Evolutionary conservation across 2,329 filamentous ascomycete genomes (phyloP).

Genomic region (Leptographium flavum): DNA sequence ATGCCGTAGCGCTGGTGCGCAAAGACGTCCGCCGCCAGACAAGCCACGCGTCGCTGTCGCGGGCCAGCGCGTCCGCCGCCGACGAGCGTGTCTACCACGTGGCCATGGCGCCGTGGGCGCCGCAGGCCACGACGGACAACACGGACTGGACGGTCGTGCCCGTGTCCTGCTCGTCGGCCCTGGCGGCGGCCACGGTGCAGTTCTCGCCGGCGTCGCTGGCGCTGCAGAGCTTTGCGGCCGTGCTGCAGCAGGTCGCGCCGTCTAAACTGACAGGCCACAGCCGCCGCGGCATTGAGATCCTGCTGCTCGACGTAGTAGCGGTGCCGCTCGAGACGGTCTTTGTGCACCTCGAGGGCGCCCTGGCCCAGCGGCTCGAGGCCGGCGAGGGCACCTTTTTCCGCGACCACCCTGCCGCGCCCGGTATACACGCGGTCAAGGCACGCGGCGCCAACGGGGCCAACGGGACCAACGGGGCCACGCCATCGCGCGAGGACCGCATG

Average conservation of each 20-base stretch:
- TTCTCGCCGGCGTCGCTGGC: conserved; percentile 59
- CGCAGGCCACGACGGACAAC: conserved; percentile 41
- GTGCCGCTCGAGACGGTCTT: conserved; percentile 73
- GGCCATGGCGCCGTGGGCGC: conserved; percentile 61
- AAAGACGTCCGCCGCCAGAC: too few species aligned
- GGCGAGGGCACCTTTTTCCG: conserved; percentile 72
- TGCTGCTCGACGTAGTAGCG: conserved; percentile 67
- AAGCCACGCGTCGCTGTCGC: not conserved
- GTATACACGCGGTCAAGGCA: conserved; percentile 18
- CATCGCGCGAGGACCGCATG: conserved; percentile 40
- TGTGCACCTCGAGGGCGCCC: conserved; percentile 69
- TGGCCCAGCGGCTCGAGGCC: conserved; percentile 66
- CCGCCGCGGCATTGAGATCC: conserved; percentile 68
- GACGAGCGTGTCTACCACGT: conserved; percentile 39
- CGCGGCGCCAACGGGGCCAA: conserved; percentile 18
- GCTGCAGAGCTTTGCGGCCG: conserved; percentile 66
- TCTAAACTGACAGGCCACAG: conserved; percentile 60
- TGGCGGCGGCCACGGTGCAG: conserved; percentile 65
- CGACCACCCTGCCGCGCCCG: conserved; percentile 31
- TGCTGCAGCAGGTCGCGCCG: conserved; percentile 58
- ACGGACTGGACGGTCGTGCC: conserved; percentile 78
- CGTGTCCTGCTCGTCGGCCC: conserved; percentile 46
- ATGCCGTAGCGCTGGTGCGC: not conserved
- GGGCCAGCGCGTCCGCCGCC: not conserved
- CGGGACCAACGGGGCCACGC: conserved; percentile 14